phyloP scores from a whole-genome alignment of 495 filamentous ascomycete species.

The Annulohypoxylon stygium region DNA sequence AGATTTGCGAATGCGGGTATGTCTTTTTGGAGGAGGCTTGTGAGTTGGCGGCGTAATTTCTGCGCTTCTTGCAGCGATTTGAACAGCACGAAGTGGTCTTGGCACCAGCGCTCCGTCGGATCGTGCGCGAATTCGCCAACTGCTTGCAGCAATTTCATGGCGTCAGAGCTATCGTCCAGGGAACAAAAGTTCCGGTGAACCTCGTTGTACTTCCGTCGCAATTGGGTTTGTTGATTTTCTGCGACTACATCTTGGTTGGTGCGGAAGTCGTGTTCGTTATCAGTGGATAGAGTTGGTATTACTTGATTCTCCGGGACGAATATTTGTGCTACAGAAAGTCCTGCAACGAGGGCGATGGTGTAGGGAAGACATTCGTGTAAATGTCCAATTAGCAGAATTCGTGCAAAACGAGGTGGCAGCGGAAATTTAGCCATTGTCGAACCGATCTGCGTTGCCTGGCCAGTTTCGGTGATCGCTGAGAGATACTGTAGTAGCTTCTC shows the following conservation, averaged over 20 bases:
- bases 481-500: slow-evolving; percentile 86
- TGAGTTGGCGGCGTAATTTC: slow-evolving; percentile 85
- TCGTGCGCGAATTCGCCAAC: slow-evolving; percentile 85
- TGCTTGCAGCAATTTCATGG: slow-evolving; percentile 89
- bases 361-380: slow-evolving; percentile 86
- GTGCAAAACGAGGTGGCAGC: slow-evolving; percentile 87
- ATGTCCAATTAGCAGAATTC: slow-evolving; percentile 89
- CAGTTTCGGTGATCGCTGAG: slow-evolving; percentile 72
- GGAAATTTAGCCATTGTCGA: slow-evolving; percentile 88
- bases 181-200: slow-evolving; percentile 83
- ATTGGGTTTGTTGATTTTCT: slow-evolving; percentile 73
- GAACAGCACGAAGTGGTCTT: slow-evolving; percentile 81
- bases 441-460: slow-evolving; percentile 83
- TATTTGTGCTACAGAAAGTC: slow-evolving; percentile 86
- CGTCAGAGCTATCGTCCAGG: slow-evolving; percentile 86
- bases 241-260: slow-evolving; percentile 76
- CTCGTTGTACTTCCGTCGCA: slow-evolving; percentile 76
- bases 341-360: slow-evolving; percentile 88
- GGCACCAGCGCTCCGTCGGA: slow-evolving; percentile 77
- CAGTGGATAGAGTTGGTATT: slow-evolving; percentile 62
- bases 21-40: slow-evolving; percentile 80
- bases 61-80: slow-evolving; percentile 89
- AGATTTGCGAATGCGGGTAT: slow-evolving; percentile 73
- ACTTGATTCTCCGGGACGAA: slow-evolving; percentile 89
- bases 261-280: slow-evolving; percentile 65